Evolutionary conservation across 2,329 filamentous ascomycete species (phyloP).

Genomic region (Colletotrichum theobromicola): DNA sequence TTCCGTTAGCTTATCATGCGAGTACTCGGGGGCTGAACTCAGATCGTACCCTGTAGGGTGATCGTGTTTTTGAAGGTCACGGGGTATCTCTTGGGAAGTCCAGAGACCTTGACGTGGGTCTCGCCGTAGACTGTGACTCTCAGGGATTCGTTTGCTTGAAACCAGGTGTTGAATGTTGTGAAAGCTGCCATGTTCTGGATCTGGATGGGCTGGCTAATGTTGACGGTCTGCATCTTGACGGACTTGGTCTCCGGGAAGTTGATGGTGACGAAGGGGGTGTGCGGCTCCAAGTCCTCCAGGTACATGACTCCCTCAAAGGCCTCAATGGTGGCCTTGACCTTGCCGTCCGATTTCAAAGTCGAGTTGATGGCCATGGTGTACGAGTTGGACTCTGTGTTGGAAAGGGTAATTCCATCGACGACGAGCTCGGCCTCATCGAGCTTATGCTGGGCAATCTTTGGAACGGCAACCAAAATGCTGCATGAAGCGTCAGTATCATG

Average conservation of each 20-base stretch:
- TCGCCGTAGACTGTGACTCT: constrained; percentile 56
- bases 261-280: constrained; percentile 55
- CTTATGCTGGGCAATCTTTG: constrained; percentile 61
- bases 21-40: not conserved
- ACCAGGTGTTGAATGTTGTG: constrained; percentile 59
- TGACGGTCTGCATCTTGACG: constrained; percentile 54
- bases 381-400: constrained; percentile 46
- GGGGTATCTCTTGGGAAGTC: constrained; percentile 51
- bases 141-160: constrained; percentile 56
- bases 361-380: constrained; percentile 62
- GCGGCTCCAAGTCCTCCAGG: constrained; percentile 52
- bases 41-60: constrained; percentile 42
- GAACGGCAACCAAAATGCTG: constrained; percentile 62
- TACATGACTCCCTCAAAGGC: constrained; percentile 60
- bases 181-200: constrained; percentile 55
- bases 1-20: constrained; percentile 10
- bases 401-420: constrained; percentile 56
- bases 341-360: constrained; percentile 56
- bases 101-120: constrained; percentile 55
- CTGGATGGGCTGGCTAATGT: constrained; percentile 53
- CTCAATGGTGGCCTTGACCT: constrained; percentile 56
- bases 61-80: constrained; percentile 64
- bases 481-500: not conserved
- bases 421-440: constrained; percentile 57
- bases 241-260: constrained; percentile 57